Evolutionary conservation across 805 yeast genomes (phyloP).

Genomic region (Debaryomyces tyrocola): DNA sequence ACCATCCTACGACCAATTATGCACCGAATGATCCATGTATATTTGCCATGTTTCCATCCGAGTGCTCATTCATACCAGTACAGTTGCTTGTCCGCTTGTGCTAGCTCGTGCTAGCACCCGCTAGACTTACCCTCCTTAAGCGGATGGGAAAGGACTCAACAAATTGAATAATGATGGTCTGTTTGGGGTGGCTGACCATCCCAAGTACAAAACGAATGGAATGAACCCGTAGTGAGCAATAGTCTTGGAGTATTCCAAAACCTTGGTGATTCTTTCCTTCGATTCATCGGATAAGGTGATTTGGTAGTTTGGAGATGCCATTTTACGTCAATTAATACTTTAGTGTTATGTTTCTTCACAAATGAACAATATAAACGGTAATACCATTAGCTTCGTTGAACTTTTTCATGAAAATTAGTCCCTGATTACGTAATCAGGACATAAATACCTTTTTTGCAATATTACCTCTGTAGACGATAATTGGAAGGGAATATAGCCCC

Average conservation of each 20-base stretch:
- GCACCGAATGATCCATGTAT: too few species aligned
- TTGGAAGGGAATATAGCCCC: too few species aligned
- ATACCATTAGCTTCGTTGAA: too few species aligned
- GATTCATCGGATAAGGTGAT: slow-evolving; percentile 45
- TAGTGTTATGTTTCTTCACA: too few species aligned
- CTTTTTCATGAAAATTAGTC: too few species aligned
- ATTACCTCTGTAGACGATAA: too few species aligned
- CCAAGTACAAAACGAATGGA: slow-evolving; percentile 91
- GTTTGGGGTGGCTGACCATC: slow-evolving; percentile 65
- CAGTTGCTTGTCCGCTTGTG: neutral
- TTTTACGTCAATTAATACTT: neutral
- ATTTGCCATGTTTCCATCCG: too few species aligned
- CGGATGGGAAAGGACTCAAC: slow-evolving; percentile 79
- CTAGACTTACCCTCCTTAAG: slow-evolving; percentile 34
- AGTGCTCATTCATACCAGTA: too few species aligned
- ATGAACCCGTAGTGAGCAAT: slow-evolving; percentile 96
- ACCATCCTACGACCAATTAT: too few species aligned
- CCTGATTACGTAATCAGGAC: too few species aligned
- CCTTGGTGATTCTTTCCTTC: slow-evolving; percentile 83
- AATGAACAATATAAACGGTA: too few species aligned
- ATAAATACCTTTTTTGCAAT: too few species aligned
- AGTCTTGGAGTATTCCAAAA: slow-evolving; percentile 80
- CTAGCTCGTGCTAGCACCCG: neutral
- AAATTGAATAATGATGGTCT: slow-evolving; percentile 79
- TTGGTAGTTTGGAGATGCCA: slow-evolving; percentile 14